phyloP scores from a whole-genome alignment of 116 monocot genomes.

The Papilionanthe hybrid region DNA sequence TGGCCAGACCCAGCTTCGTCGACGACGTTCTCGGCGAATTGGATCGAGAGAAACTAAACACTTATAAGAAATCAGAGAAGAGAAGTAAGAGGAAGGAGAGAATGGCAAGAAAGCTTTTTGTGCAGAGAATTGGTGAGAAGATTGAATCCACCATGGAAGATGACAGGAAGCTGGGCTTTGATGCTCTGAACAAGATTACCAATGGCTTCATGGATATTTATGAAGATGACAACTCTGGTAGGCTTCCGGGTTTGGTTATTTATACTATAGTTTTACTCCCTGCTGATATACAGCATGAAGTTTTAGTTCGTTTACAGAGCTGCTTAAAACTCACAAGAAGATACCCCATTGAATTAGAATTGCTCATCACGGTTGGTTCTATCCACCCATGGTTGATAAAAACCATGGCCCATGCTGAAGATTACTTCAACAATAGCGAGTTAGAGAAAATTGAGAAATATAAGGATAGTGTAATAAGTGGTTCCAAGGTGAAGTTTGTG shows the following conservation, averaged over 20 bases:
- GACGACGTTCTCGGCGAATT: constrained; percentile 37
- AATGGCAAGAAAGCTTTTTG: constrained; percentile 55
- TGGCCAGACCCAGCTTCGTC: constrained; percentile 62
- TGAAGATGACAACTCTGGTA: constrained; percentile 29
- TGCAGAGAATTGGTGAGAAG: constrained; percentile 52
- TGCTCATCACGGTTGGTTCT: constrained; percentile 53
- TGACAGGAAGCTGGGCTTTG: constrained; percentile 42
- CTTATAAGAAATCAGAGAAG: constrained; percentile 15
- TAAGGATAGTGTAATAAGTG: constrained; percentile 30
- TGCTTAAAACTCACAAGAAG: constrained; percentile 23
- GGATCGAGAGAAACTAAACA: constrained; percentile 12
- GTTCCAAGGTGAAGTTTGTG: constrained; percentile 66
- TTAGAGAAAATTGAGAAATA: constrained; percentile 33
- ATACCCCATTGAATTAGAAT: constrained; percentile 47
- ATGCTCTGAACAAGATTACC: constrained; percentile 42
- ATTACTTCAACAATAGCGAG: constrained; percentile 40
- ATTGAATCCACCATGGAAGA: constrained; percentile 41
- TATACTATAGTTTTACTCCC: constrained; percentile 53
- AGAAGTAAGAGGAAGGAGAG: constrained; percentile 36
- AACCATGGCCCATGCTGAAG: constrained; percentile 27
- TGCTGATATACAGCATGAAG: constrained; percentile 39
- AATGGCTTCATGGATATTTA: constrained; percentile 48
- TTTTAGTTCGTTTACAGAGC: constrained; percentile 38
- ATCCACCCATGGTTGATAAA: constrained; percentile 70
- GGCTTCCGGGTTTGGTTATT: constrained; percentile 64